These are phyloP conservation scores for Bidens hawaiensis DNA, from an alignment of 140 eudicot genomes.

Conservation along the genomic window DNA sequence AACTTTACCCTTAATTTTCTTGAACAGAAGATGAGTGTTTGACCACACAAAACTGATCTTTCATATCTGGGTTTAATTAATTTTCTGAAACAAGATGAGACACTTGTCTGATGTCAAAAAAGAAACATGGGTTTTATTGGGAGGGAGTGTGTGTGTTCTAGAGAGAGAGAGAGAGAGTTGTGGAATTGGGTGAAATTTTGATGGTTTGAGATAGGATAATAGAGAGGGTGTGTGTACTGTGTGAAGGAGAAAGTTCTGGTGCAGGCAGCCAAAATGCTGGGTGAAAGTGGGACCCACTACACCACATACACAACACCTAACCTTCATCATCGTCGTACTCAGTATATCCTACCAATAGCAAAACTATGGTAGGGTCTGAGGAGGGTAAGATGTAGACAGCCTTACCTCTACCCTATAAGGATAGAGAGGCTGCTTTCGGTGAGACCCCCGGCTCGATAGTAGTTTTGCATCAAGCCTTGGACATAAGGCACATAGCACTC, in stretches of 20 bases:
- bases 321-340: too few species aligned
- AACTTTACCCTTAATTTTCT: not conserved
- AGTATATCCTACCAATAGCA: too few species aligned
- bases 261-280: slow-evolving; percentile 67
- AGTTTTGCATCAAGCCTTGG: too few species aligned
- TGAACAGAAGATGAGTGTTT: not conserved
- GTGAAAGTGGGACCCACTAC: slow-evolving; percentile 30
- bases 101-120: slow-evolving; percentile 43
- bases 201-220: slow-evolving; percentile 11
- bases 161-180: slow-evolving; percentile 22
- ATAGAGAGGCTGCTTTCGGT: too few species aligned
- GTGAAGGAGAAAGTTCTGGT: slow-evolving; percentile 6
- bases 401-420: too few species aligned
- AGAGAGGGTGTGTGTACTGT: slow-evolving; percentile 9
- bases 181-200: slow-evolving; percentile 4
- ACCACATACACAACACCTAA: slow-evolving; percentile 14
- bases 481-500: too few species aligned
- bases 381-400: too few species aligned
- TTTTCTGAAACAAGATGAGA: slow-evolving; percentile 37
- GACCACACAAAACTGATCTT: slow-evolving; percentile 25
- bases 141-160: not conserved
- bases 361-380: too few species aligned
- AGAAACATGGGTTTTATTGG: slow-evolving; percentile 23
- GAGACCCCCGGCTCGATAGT: too few species aligned
- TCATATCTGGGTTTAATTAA: slow-evolving; percentile 19